Conservation (phyloP, 306 rosid species). For the Acacia crassicarpa region DNA sequence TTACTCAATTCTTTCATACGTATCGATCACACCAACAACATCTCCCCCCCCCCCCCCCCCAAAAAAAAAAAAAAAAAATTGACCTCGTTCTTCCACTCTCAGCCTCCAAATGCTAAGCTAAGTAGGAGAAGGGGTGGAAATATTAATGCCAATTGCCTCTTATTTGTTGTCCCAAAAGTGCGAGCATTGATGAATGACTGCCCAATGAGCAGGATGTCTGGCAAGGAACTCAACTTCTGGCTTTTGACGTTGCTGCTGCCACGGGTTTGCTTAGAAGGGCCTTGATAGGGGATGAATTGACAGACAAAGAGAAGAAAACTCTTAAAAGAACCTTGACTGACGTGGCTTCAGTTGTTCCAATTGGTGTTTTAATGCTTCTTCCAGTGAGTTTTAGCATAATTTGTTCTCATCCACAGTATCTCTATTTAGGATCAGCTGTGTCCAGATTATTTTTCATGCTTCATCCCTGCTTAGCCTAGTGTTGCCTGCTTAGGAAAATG, state of each 20-base stretch:
- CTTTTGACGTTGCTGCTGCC: slow-evolving; percentile 82
- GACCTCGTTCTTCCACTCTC: not conserved
- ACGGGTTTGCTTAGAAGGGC: slow-evolving; percentile 73
- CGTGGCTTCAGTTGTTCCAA: slow-evolving; percentile 94
- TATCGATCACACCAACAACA: not conserved
- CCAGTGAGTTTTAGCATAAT: slow-evolving; percentile 61
- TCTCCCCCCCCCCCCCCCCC: not conserved
- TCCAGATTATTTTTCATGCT: not conserved
- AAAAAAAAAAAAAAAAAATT: too few relatives aligned
- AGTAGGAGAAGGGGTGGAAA: not conserved
- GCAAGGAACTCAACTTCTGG: slow-evolving; percentile 98
- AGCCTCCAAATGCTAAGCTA: not conserved
- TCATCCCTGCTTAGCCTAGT: not conserved
- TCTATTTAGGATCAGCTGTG: not conserved
- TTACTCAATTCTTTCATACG: not conserved
- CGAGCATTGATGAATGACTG: slow-evolving; percentile 27
- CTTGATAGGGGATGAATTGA: slow-evolving; percentile 81
- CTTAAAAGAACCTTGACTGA: slow-evolving; percentile 87
- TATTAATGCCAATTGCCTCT: not conserved
- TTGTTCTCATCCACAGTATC: slow-evolving; percentile 24
- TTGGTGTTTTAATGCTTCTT: slow-evolving; percentile 92
- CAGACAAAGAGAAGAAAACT: slow-evolving; percentile 83
- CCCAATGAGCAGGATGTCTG: slow-evolving; percentile 75
- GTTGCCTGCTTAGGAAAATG: slow-evolving; percentile 22
- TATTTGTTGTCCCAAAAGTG: slow-evolving; percentile 22